Percentiles rank a stretch among this genome's conserved stretches.
Conservation (phyloP, 208 protist genomes). For the Crithidia expoeki region DNA sequence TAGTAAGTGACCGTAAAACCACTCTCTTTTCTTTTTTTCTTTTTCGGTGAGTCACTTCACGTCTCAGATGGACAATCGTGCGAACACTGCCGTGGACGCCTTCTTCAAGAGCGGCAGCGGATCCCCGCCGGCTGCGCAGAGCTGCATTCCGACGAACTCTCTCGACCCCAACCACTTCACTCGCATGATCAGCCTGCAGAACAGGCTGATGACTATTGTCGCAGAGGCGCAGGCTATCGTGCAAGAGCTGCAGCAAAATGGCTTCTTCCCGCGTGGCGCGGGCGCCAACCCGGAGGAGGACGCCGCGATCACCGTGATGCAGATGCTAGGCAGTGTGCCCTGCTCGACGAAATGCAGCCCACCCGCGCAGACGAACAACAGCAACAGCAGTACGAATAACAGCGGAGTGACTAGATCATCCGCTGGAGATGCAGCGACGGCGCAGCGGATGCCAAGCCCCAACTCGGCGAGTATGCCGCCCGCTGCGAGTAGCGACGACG, state of each 20-base stretch:
- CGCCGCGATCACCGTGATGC: slow-evolving; percentile 38
- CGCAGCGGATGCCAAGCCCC: slow-evolving; percentile 18
- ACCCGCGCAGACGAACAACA: slow-evolving; percentile 1
- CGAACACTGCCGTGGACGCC: slow-evolving; percentile 33
- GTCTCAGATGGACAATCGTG: slow-evolving; percentile 26
- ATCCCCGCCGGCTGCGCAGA: slow-evolving; percentile 11
- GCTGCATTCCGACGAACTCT: not conserved
- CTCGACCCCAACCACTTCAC: slow-evolving; percentile 32
- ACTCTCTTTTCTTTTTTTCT: not conserved
- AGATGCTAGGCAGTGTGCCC: slow-evolving; percentile 30
- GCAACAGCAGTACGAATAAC: slow-evolving; percentile 17
- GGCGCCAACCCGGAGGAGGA: slow-evolving; percentile 32
- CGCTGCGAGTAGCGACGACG: not conserved
- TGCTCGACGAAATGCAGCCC: slow-evolving; percentile 15
- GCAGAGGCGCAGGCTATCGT: slow-evolving; percentile 48
- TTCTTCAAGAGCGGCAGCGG: slow-evolving; percentile 34
- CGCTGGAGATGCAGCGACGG: not conserved
- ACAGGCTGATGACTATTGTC: slow-evolving; percentile 46
- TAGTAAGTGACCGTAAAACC: too few species aligned
- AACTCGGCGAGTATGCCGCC: slow-evolving; percentile 9
- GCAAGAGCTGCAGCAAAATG: slow-evolving; percentile 47
- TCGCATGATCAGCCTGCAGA: slow-evolving; percentile 46
- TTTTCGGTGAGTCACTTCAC: not conserved
- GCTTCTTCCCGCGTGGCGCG: slow-evolving; percentile 39
- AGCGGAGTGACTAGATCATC: not conserved